Conservation (phyloP, 108 stramenopile species). For the Cyclotella sp. region DNA sequence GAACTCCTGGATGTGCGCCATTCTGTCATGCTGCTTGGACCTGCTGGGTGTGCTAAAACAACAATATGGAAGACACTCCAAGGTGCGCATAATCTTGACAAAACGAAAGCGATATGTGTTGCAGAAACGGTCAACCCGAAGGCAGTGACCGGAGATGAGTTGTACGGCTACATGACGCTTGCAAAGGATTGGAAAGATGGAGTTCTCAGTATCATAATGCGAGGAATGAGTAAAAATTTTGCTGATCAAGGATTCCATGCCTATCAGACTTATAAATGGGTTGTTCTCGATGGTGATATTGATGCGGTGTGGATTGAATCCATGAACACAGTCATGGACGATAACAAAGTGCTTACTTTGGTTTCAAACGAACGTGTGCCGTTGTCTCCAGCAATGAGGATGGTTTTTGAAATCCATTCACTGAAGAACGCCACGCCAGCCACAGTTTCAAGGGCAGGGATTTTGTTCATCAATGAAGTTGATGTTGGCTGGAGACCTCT, state of each 20-base stretch:
- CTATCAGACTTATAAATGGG: constrained; percentile 91
- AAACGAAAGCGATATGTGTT: constrained; percentile 79
- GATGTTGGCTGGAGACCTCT: constrained; percentile 92
- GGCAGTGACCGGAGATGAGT: constrained; percentile 88
- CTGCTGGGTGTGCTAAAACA: constrained; percentile 91
- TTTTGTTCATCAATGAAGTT: constrained; percentile 90
- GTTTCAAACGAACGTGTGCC: constrained; percentile 94
- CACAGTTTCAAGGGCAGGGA: constrained; percentile 91
- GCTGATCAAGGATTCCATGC: constrained; percentile 91
- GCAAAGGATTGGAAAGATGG: constrained; percentile 95
- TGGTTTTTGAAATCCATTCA: constrained; percentile 95
- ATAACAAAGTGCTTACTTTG: constrained; percentile 93
- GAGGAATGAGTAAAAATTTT: constrained; percentile 92
- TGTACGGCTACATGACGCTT: constrained; percentile 94
- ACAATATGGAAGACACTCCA: constrained; percentile 92
- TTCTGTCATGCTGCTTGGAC: constrained; percentile 92
- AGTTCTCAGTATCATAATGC: constrained; percentile 90
- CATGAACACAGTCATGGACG: constrained; percentile 97
- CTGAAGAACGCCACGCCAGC: constrained; percentile 92
- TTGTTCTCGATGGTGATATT: constrained; percentile 91
- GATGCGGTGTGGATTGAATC: constrained; percentile 96
- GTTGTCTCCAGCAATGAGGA: constrained; percentile 86
- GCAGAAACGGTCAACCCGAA: constrained; percentile 92
- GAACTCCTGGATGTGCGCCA: constrained; percentile 92
- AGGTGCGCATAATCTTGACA: constrained; percentile 83